Evolutionary conservation across 1,284 basidiomycete species (phyloP), one percentile per base, ranked within the genome.

Genomic region (Amylostereum areolatum): DNA sequence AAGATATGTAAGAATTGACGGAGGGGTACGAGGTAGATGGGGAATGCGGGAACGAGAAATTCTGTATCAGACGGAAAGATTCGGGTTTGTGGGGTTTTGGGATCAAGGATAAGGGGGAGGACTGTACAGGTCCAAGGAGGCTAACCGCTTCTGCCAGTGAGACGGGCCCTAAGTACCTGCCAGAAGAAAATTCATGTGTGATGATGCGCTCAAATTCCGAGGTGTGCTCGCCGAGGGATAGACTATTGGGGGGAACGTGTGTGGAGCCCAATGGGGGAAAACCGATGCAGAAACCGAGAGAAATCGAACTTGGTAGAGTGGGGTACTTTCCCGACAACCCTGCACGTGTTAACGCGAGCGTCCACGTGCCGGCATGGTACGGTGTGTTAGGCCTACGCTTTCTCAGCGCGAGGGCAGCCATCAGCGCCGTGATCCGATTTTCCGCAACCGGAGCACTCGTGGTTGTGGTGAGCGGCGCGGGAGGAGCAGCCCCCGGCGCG

Each of bases 31-130:
- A 5, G 3, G 5, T 3, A 1, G 45, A 8, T 0, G 62, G 60
- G 0, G n/a, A n/a, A n/a, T n/a, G 27, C 2, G 66, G 66, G 48
- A 57, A 62, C 1, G 72, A 77, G 10, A 71, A 62, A 43, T 76
- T 69, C 10, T 77, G 71, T 0, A 77, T 59, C 0, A 65, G 32
- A 27, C 57, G 47, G 43, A 54, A 63, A 35, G 45, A 53, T 9
- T 51, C 49, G 0, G 59, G 61, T 25, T 61, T 61, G 39, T 56
- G 48, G 3, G 56, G 51, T 46, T 65, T 65, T 0, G 59, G 60
- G 2, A 62, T 55, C 1, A 73, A 41, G 2, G 63, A 68, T 0
- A 75, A 37, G 0, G 71, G 70, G 0, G 71, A 72, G 0, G 68
- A 52, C 37, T 71, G 70, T 41, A 72, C 73, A 1, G 63, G 66